Percentiles rank a stretch among this genome's conserved stretches.
Conservation (phyloP, 202 grass and related monocot genomes). For the Musa balbisiana region DNA sequence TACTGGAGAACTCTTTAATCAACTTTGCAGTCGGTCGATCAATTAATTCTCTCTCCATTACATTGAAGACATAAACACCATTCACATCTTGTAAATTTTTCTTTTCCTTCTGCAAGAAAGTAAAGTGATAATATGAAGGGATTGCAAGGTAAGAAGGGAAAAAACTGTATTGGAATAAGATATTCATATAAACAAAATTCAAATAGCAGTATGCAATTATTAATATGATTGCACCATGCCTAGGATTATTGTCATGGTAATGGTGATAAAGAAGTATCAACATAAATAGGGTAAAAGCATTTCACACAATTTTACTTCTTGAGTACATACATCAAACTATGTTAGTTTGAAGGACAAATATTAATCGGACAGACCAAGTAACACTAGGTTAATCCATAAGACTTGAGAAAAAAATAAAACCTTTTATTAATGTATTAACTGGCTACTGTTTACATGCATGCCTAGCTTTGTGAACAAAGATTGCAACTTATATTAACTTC, state of each 20-base stretch:
- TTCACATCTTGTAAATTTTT: constrained; percentile 84
- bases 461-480: neutral
- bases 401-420: neutral
- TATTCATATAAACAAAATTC: neutral
- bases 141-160: neutral
- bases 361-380: neutral
- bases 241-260: too few relatives aligned
- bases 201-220: constrained; percentile 8
- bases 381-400: neutral
- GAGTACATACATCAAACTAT: too few relatives aligned
- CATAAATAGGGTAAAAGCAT: too few relatives aligned
- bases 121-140: neutral
- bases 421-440: neutral
- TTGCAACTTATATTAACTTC: neutral
- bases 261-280: too few relatives aligned
- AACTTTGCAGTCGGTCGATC: constrained; percentile 73
- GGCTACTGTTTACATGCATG: neutral
- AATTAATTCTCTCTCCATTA: constrained; percentile 65
- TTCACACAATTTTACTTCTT: too few relatives aligned
- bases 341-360: too few relatives aligned
- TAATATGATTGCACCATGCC: too few relatives aligned
- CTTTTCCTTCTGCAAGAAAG: constrained; percentile 73
- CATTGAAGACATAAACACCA: constrained; percentile 84
- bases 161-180: neutral
- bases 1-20: constrained; percentile 79